These are phyloP conservation scores for Hippophae rhamnoides DNA, from an alignment of 306 rosid genomes.

Conservation along the genomic window DNA sequence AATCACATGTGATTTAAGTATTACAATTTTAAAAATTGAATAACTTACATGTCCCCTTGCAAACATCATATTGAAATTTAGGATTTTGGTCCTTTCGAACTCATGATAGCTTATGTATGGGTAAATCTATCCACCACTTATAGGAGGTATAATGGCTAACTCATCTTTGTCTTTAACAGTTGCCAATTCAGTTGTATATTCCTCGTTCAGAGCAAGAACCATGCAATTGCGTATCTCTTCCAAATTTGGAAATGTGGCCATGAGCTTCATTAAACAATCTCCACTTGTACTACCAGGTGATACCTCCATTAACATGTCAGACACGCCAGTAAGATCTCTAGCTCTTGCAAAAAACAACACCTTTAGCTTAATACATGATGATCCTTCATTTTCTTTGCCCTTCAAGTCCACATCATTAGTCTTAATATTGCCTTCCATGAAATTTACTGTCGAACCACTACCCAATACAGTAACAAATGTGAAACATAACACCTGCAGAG, in stretches of 20 bases:
- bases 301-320: conserved; percentile 55
- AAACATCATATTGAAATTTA: too few species aligned
- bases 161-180: conserved; percentile 63
- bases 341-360: conserved; percentile 84
- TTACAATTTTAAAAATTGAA: too few species aligned
- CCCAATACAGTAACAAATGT: neutral
- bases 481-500: neutral
- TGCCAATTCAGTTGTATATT: conserved; percentile 47
- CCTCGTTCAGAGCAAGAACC: conserved; percentile 79
- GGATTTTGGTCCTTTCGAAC: too few species aligned
- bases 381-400: conserved; percentile 8
- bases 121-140: conserved; percentile 55
- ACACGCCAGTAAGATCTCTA: conserved; percentile 63
- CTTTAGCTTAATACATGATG: conserved; percentile 41
- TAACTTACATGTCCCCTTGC: too few species aligned
- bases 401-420: neutral
- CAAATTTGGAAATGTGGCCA: conserved; percentile 54
- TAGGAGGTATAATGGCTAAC: conserved; percentile 81
- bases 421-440: conserved; percentile 2
- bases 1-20: too few species aligned
- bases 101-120: neutral
- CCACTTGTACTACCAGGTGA: conserved; percentile 55
- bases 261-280: conserved; percentile 61
- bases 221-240: conserved; percentile 66
- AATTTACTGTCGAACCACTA: neutral